Evolutionary conservation across 163 green algal species (phyloP), one percentile per base, ranked within the genome.

Genomic region (Scenedesmus sp.): DNA sequence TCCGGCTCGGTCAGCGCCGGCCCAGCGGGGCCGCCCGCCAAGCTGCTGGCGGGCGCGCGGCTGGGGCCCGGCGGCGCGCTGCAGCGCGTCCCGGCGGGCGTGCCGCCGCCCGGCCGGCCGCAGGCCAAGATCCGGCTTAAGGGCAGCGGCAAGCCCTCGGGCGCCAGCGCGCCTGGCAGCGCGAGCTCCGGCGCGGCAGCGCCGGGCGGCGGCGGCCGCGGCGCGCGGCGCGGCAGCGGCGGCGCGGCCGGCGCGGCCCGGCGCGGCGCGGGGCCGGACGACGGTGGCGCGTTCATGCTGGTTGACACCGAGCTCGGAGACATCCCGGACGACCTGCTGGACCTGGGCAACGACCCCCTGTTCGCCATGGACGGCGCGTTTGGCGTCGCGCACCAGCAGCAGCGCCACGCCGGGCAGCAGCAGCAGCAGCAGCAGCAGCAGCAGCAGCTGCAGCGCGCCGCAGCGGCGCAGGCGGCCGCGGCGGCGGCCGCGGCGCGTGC

Each of bases 241-340:
- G 58, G 60, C 60, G 47, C 62, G 39, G 62, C 14, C 24, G 24
- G 28, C 36, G 50, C 48, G 47, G 42, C 26, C 42, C 26, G 29
- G 29, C 1, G 3, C 18, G 58, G 29, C 29, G 58, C 58, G 28
- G 14, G 58, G 14, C 18, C 45, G 7, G 50, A 36, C 36, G 29
- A 39, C 24, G 3, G 11, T 60, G 15, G 39, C n/a, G n/a, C n/a
- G n/a, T n/a, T n/a, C n/a, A n/a, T 76, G 51, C 29, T 76, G 67
- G 39, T 76, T 24, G 67, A 76, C 58, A 60, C 56, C 22, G 67
- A 76, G 42, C 44, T 65, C 11, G n/a, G 58, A 10, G 67, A 76
- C 26, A 65, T 76, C 15, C 58, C 58, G 5, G 67, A 64, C 36
- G 67, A 76, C 34, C 58, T 76, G 33, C 51, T 76, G 31, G 67